phyloP scores from a whole-genome alignment of 176 grass and related monocot genomes.

The Oryza punctata region DNA sequence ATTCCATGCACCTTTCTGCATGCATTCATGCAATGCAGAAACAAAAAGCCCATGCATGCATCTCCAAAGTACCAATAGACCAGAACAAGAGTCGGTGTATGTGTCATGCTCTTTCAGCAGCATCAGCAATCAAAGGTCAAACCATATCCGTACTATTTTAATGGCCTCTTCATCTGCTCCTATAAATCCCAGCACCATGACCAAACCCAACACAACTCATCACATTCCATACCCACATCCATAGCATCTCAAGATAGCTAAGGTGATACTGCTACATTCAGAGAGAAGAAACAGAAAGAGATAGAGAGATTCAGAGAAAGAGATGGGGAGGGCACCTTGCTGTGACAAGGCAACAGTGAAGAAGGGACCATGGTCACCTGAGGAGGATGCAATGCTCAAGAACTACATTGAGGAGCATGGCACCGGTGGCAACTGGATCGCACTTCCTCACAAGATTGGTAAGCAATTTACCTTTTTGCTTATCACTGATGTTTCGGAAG shows the following conservation, averaged over 20 bases:
- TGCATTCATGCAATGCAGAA: not conserved
- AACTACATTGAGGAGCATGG: conserved; percentile 85
- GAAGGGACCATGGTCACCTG: conserved; percentile 89
- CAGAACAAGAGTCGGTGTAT: conserved; percentile 42
- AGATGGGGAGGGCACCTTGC: conserved; percentile 86
- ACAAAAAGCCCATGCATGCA: conserved; percentile 30
- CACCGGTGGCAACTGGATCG: conserved; percentile 89
- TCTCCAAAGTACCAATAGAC: conserved; percentile 35
- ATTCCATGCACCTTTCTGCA: conserved; percentile 10
- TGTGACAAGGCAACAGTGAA: conserved; percentile 91
- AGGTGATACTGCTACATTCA: not conserved
- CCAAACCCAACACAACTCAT: conserved; percentile 30
- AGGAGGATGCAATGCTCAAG: conserved; percentile 89
- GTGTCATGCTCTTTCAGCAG: conserved; percentile 24
- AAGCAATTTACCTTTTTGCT: not conserved
- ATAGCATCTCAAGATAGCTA: not conserved
- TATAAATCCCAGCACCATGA: conserved; percentile 61
- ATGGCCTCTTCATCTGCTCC: conserved; percentile 19
- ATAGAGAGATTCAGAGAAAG: not conserved
- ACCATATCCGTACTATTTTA: conserved; percentile 45
- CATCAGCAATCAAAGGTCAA: conserved; percentile 71
- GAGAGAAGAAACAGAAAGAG: not conserved
- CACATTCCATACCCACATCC: conserved; percentile 29
- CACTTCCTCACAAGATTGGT: conserved; percentile 84
- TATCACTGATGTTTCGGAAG: too few relatives aligned